Base-by-base conservation (phyloP, 805 yeast genomes). In the Candida sakaeoensis region DNA sequence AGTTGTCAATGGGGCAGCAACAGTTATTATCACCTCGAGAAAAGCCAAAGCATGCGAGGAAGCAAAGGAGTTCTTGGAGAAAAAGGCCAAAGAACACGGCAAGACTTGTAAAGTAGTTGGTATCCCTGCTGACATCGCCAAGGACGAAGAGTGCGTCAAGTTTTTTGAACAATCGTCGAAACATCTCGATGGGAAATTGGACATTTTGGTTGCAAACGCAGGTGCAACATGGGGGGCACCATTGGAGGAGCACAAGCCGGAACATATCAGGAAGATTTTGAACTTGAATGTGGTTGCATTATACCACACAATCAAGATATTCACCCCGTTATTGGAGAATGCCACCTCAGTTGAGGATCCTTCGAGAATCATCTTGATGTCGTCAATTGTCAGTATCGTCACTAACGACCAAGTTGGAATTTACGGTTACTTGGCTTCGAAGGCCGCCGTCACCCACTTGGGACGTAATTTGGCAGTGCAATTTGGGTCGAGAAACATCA, bases 161-260 rank as follows among this genome's bases (percentile, higher is more conserved):
- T 72, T 83, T 45, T 59, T 51, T 35, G 57, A 65, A 5, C 69
- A 65, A 27, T 73, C 74, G 12, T 44, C 57, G 12, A 55, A 60
- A 41, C 54, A 53, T 15, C 72, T 74, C 18, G 56, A n/a, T n/a
- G n/a, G 58, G 13, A 65, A 70, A 50, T 69, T 82, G 26, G 79
- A 83, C 57, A 80, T 83, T 44, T 67, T 83, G 46, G 69, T 81
- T 50, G 86, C 89, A 36, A 84, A 83, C 52, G 90, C 91, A 5
- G 91, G 91, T 22, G 88, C 89, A 7, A 62, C 82, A 10, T 83
- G 90, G 90, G 90, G 89, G 14, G 81, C 78, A 1, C 75, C 75
- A 9, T 58, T 84, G 36, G 79, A 68, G 27, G 60, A 63, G 8
- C 89, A 84, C 52, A 78, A 86, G 3, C 77, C 77, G 21, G 44